Percentiles rank a stretch among this genome's conserved stretches.
Evolutionary conservation across 108 stramenopile genomes (phyloP).

Genomic region (Halocafeteria seosinensis): DNA sequence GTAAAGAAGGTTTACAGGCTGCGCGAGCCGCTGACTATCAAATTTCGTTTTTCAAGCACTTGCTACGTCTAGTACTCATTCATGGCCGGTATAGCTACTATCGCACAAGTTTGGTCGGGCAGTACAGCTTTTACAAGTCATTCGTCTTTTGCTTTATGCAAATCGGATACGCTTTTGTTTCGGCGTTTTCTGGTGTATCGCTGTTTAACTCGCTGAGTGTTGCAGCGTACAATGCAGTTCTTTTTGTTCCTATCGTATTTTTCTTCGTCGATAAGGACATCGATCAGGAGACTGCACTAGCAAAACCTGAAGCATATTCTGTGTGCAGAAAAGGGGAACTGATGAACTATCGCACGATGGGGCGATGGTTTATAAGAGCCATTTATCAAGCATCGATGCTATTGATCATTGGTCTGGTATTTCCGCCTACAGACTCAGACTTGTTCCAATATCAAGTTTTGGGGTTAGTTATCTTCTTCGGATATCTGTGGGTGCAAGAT

Average conservation of each 20-base stretch:
- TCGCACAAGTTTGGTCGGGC: background rate
- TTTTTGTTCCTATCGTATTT: slow-evolving; percentile 1
- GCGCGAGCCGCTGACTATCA: slow-evolving; percentile 60
- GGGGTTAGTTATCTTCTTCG: background rate
- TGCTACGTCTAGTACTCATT: slow-evolving; percentile 66
- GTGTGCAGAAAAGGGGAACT: background rate
- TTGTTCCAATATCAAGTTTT: background rate
- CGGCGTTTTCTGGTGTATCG: background rate
- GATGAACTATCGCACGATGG: background rate
- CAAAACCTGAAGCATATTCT: background rate
- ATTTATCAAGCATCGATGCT: background rate
- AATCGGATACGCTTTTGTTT: background rate
- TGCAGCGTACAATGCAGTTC: background rate
- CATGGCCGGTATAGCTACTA: slow-evolving; percentile 89
- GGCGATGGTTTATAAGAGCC: background rate
- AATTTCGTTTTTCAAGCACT: slow-evolving; percentile 73
- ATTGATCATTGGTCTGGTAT: background rate
- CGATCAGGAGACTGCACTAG: background rate
- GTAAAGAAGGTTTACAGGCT: slow-evolving; percentile 37
- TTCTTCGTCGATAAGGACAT: background rate
- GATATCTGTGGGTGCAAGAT: background rate
- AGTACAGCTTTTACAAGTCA: background rate
- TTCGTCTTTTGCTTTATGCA: slow-evolving; percentile 1
- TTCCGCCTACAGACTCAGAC: background rate
- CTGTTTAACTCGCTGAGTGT: background rate